Evolutionary conservation across 2,329 filamentous ascomycete genomes (phyloP).

Genomic region (Juglanconis sp.): DNA sequence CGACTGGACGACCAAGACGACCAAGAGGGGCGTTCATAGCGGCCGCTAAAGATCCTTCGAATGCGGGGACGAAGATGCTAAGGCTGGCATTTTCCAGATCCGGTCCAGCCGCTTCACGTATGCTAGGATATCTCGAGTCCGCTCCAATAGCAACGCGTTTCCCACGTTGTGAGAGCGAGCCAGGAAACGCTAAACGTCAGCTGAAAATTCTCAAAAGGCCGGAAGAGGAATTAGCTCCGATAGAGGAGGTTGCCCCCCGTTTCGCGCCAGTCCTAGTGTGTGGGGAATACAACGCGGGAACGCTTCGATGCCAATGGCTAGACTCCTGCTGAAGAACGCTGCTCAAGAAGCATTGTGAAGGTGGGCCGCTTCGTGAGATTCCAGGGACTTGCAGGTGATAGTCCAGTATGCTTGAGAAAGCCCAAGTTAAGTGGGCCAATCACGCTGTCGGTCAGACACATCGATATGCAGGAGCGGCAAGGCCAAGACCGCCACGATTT

Average conservation of each 20-base stretch:
- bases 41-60: not conserved
- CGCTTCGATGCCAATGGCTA: not conserved
- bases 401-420: not conserved
- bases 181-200: constrained; percentile 5
- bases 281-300: not conserved
- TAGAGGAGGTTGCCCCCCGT: not conserved
- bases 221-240: not conserved
- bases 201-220: constrained; percentile 9
- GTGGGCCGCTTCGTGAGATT: not conserved
- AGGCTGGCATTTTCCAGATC: no score
- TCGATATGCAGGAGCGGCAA: not conserved
- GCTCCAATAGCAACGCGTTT: not conserved
- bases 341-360: not conserved
- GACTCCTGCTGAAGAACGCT: not conserved
- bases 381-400: not conserved
- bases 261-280: not conserved
- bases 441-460: no score
- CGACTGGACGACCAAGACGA: no score
- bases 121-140: not conserved
- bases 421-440: not conserved
- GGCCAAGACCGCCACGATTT: not conserved
- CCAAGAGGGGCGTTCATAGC: not conserved
- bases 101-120: not conserved
- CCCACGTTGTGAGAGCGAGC: not conserved
- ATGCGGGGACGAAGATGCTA: not conserved